These are phyloP conservation scores for Penicillium sumatraense DNA, from an alignment of 2,329 filamentous ascomycete species.

Conservation along the genomic window DNA sequence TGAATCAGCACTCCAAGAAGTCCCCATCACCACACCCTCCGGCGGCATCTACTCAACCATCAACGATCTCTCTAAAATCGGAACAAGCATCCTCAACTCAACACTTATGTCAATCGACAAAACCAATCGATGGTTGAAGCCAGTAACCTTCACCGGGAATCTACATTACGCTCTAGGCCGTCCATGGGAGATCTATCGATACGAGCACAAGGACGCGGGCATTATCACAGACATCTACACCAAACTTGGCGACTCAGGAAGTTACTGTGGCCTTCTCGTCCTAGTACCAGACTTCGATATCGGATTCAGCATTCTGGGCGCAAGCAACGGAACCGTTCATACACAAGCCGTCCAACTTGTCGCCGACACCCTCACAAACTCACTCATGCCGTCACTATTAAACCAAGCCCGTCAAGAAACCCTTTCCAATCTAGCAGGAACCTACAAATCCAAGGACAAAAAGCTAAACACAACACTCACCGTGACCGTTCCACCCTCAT, in stretches of 20 bases:
- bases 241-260: slow-evolving; percentile 48
- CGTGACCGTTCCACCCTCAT: slow-evolving; percentile 18
- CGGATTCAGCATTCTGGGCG: slow-evolving; percentile 47
- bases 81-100: slow-evolving; percentile 37
- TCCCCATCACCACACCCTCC: slow-evolving; percentile 18
- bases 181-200: slow-evolving; percentile 51
- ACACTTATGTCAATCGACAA: slow-evolving; percentile 39
- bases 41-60: slow-evolving; percentile 36
- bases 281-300: slow-evolving; percentile 51
- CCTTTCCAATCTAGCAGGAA: slow-evolving; percentile 28
- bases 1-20: background rate
- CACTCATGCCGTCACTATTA: slow-evolving; percentile 37
- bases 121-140: slow-evolving; percentile 49
- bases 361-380: slow-evolving; percentile 32
- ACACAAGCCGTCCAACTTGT: slow-evolving; percentile 18
- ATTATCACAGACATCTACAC: slow-evolving; percentile 41
- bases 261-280: slow-evolving; percentile 44
- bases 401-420: slow-evolving; percentile 36
- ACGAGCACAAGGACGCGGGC: slow-evolving; percentile 27
- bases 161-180: slow-evolving; percentile 45
- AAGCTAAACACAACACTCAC: slow-evolving; percentile 33
- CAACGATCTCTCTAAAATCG: slow-evolving; percentile 42
- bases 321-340: slow-evolving; percentile 27
- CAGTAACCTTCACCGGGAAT: slow-evolving; percentile 44
- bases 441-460: slow-evolving; percentile 28